Percentiles rank a stretch among this genome's conserved stretches.
Conservation (phyloP, 1,284 basidiomycete genomes). For the Ganoderma multipileum region DNA sequence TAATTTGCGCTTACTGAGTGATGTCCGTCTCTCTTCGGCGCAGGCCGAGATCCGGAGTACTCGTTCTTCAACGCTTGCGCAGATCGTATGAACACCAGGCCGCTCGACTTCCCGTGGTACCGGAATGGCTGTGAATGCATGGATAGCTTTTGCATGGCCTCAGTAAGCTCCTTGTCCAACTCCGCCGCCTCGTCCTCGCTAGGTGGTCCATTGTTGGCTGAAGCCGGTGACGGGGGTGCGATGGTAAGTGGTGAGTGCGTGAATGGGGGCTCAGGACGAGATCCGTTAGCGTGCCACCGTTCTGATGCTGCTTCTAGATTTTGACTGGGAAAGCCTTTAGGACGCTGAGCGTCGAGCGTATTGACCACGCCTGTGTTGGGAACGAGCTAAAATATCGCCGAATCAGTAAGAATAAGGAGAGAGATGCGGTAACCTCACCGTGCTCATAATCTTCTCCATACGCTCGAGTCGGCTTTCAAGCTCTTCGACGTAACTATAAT, state of each 20-base stretch:
- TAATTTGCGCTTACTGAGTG: constrained; percentile 27
- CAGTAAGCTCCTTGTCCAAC: constrained; percentile 14
- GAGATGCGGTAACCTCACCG: constrained; percentile 52
- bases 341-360: too few relatives aligned
- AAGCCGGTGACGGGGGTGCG: constrained; percentile 25
- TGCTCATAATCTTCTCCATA: constrained; percentile 69
- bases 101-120: constrained; percentile 61
- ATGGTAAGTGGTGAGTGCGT: background rate
- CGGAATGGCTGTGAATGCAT: constrained; percentile 40
- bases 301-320: too few relatives aligned
- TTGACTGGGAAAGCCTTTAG: too few relatives aligned
- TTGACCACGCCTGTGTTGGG: constrained; percentile 46
- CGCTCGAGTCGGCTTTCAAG: constrained; percentile 73
- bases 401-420: too few relatives aligned
- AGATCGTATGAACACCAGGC: constrained; percentile 53
- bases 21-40: background rate
- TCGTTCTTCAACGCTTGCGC: constrained; percentile 52
- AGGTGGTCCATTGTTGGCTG: background rate
- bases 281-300: too few relatives aligned
- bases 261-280: too few relatives aligned
- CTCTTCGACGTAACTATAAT: constrained; percentile 69
- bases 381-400: constrained; percentile 48
- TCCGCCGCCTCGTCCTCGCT: background rate
- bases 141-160: constrained; percentile 33
- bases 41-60: constrained; percentile 16